Percentiles rank a stretch among this genome's conserved stretches.
Conservation (phyloP, 1,284 basidiomycete genomes). For the Ustilago esculenta region DNA sequence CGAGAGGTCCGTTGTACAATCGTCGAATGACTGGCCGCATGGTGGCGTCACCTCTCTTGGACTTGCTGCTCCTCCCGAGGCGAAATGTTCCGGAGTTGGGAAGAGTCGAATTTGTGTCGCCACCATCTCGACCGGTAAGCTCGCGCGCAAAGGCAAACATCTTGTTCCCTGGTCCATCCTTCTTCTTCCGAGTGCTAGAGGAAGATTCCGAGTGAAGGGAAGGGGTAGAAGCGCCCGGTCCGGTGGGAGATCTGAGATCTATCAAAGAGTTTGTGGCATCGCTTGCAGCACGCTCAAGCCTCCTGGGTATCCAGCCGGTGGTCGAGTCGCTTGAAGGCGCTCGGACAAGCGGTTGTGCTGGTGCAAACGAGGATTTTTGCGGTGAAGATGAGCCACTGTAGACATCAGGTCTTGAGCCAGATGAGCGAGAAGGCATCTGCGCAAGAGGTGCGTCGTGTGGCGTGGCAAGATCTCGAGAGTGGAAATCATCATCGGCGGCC, state of each 20-base stretch:
- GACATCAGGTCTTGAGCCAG: not conserved
- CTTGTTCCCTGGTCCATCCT: slow-evolving; percentile 31
- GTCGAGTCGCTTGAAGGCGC: slow-evolving; percentile 25
- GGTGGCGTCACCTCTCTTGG: slow-evolving; percentile 16
- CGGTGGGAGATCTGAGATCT: slow-evolving; percentile 5
- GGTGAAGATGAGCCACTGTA: slow-evolving; percentile 24
- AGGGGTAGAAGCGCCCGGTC: slow-evolving; percentile 18
- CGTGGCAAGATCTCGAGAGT: slow-evolving; percentile 5
- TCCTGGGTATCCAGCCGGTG: slow-evolving; percentile 3
- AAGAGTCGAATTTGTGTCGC: slow-evolving; percentile 6
- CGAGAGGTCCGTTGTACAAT: slow-evolving; percentile 32
- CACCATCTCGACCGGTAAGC: slow-evolving; percentile 19
- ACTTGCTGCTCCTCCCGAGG: slow-evolving; percentile 26
- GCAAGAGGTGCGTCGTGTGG: slow-evolving; percentile 1
- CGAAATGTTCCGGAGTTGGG: slow-evolving; percentile 26
- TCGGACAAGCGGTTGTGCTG: slow-evolving; percentile 22
- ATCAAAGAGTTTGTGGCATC: slow-evolving; percentile 23
- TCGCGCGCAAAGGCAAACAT: slow-evolving; percentile 40
- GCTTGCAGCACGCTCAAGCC: slow-evolving; percentile 31
- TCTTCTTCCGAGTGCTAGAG: slow-evolving; percentile 29
- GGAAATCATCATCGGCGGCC: slow-evolving; percentile 17
- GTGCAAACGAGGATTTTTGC: slow-evolving; percentile 10
- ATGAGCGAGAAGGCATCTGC: slow-evolving; percentile 15
- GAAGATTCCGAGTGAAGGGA: slow-evolving; percentile 35
- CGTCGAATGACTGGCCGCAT: slow-evolving; percentile 36